Evolutionary conservation across 768 basidiomycete species (phyloP).

Genomic region (Termitomyces heimii): DNA sequence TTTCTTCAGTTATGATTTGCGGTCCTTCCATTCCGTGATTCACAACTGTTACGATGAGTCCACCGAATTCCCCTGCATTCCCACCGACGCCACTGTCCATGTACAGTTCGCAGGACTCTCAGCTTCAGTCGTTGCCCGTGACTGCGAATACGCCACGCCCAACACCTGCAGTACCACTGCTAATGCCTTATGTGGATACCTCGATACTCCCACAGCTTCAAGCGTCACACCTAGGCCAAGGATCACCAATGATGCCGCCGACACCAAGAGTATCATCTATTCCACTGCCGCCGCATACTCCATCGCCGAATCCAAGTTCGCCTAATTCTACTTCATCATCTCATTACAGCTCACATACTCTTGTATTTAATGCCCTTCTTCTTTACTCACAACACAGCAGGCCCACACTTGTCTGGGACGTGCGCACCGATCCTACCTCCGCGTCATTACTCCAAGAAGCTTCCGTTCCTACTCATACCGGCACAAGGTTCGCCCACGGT

Average conservation of each 20-base stretch:
- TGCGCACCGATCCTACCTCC: constrained; percentile 32
- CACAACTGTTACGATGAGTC: not conserved
- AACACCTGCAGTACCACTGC: not conserved
- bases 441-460: constrained; percentile 21
- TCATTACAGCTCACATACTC: not conserved
- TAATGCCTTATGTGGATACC: not conserved
- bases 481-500: constrained; percentile 8
- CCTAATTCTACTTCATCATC: not conserved
- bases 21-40: not conserved
- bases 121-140: not conserved
- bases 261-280: not conserved
- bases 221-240: not conserved
- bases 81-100: not conserved
- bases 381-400: constrained; percentile 29
- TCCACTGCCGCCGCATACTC: not conserved
- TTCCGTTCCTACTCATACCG: not conserved
- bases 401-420: constrained; percentile 41
- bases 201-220: not conserved
- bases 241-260: not conserved
- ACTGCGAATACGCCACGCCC: not conserved
- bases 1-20: not conserved
- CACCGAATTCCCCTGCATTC: not conserved
- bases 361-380: constrained; percentile 28
- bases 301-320: constrained; percentile 1
- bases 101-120: not conserved